Evolutionary conservation across 2,329 filamentous ascomycete species (phyloP), one percentile per base, ranked within the genome.

Genomic region (Epicoccum nigrum): DNA sequence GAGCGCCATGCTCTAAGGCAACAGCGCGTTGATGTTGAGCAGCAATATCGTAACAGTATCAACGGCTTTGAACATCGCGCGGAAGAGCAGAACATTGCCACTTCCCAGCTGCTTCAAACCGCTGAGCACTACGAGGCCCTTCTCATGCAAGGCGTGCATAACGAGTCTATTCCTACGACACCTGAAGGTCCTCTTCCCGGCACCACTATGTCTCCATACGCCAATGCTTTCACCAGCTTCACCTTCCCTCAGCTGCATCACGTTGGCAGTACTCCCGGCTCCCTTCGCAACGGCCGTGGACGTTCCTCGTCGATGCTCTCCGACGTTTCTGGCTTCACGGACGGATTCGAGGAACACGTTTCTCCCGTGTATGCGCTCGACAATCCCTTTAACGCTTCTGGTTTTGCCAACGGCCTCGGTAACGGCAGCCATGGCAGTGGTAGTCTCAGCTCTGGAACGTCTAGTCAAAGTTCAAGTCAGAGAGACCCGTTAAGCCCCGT

Each of bases 141-240:
- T 15, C 62, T 74, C 37, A 70, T 74, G 33, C 72, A 76, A 58
- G 71, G 76, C 52, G 57, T 58, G 40, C 67, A 70, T 20, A 68
- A 73, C 48, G 58, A 65, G 64, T 75, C 76, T 20, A 72, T 76
- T 32, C 77, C 77, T 25, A 74, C 74, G 0, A 85, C 83, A n/a
- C 84, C 84, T n/a, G 84, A 86, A 70, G 82, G 81, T 21, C 77
- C 79, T 25, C 70, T 85, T 12, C 81, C 83, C 19, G 81, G 81
- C 48, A 82, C 81, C 8, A 76, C 51, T 63, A 72, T 58, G 74
- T 69, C 67, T 54, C 68, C 67, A 38, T 59, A 69, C 41, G 60
- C 59, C 54, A 65, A 63, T 16, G 64, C 70, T 17, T 72, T 71
- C 62, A 64, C 68, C 17, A 69, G 65, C 56, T 74, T 71, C 60